Conservation (phyloP, 768 basidiomycete species). For the Porpolomopsis calyptriformis region DNA sequence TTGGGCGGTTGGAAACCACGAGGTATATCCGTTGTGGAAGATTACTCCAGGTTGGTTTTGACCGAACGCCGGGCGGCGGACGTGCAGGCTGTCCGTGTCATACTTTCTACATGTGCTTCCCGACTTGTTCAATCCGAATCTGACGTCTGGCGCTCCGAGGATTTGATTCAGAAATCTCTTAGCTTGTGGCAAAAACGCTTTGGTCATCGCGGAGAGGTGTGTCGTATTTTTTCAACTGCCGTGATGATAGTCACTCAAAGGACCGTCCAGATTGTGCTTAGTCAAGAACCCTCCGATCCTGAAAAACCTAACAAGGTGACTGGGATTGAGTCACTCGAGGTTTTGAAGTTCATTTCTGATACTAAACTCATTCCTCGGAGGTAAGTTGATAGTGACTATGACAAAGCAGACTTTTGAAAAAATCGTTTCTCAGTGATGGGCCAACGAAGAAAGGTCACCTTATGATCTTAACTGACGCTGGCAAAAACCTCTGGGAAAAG, state of each 20-base stretch:
- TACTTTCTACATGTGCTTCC: slow-evolving; percentile 49
- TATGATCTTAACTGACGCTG: slow-evolving; percentile 70
- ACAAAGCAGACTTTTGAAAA: background rate
- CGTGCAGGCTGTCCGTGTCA: slow-evolving; percentile 78
- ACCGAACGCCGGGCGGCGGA: slow-evolving; percentile 74
- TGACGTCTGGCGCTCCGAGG: slow-evolving; percentile 56
- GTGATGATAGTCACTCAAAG: slow-evolving; percentile 1
- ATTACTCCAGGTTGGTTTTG: slow-evolving; percentile 61
- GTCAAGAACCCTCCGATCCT: slow-evolving; percentile 54
- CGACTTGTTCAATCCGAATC: slow-evolving; percentile 41
- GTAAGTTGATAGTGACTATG: slow-evolving; percentile 29
- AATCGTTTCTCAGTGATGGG: slow-evolving; percentile 44
- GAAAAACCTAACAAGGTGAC: slow-evolving; percentile 32
- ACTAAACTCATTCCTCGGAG: slow-evolving; percentile 65
- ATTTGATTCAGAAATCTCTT: slow-evolving; percentile 54
- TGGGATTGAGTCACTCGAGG: slow-evolving; percentile 34
- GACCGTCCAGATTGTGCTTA: slow-evolving; percentile 57
- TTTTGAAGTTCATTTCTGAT: slow-evolving; percentile 57
- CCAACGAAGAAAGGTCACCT: slow-evolving; percentile 81
- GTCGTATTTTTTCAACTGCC: slow-evolving; percentile 1
- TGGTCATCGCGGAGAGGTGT: slow-evolving; percentile 65
- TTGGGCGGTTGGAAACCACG: slow-evolving; percentile 79
- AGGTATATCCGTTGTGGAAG: slow-evolving; percentile 81
- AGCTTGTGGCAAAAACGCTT: slow-evolving; percentile 78
- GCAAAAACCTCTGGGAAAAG: slow-evolving; percentile 69